phyloP scores from a whole-genome alignment of 495 filamentous ascomycete species.

The Neurospora discreta region DNA sequence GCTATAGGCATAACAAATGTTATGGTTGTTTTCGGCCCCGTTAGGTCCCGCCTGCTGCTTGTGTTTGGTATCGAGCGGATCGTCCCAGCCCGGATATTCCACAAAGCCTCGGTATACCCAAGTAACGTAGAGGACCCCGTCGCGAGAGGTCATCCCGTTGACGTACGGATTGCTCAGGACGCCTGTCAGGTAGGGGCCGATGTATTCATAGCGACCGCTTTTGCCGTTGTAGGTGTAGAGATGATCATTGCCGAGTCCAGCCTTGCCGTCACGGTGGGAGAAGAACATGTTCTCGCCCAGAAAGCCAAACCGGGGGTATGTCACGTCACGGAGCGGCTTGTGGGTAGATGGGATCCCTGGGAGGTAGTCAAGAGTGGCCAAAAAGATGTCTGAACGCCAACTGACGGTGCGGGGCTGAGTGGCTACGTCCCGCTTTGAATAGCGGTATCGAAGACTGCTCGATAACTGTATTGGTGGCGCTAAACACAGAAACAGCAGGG shows the following conservation, averaged over 20 bases:
- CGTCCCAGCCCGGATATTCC: conserved; percentile 31
- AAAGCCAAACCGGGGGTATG: conserved; percentile 37
- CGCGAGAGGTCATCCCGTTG: conserved; percentile 29
- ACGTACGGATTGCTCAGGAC: conserved; percentile 37
- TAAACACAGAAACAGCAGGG: neutral
- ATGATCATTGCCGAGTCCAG: conserved; percentile 37
- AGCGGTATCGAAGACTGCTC: conserved; percentile 29
- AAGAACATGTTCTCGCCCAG: conserved; percentile 24
- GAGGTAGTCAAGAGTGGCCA: conserved; percentile 23
- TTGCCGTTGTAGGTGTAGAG: conserved; percentile 26
- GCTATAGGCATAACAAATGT: conserved; percentile 36
- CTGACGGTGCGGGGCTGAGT: conserved; percentile 18
- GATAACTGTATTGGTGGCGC: conserved; percentile 2
- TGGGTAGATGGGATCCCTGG: conserved; percentile 25
- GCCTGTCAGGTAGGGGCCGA: conserved; percentile 33
- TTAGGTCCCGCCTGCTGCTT: conserved; percentile 34
- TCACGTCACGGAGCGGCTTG: conserved; percentile 28
- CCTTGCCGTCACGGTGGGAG: conserved; percentile 38
- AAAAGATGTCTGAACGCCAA: conserved; percentile 32
- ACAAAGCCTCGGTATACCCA: conserved; percentile 40
- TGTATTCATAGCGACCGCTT: conserved; percentile 15
- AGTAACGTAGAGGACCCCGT: conserved; percentile 26
- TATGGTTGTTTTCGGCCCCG: conserved; percentile 33
- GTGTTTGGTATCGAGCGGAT: conserved; percentile 28
- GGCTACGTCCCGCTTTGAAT: conserved; percentile 27